phyloP scores from a whole-genome alignment of 805 yeast species.

The Wickerhamiella sergipiensis region DNA sequence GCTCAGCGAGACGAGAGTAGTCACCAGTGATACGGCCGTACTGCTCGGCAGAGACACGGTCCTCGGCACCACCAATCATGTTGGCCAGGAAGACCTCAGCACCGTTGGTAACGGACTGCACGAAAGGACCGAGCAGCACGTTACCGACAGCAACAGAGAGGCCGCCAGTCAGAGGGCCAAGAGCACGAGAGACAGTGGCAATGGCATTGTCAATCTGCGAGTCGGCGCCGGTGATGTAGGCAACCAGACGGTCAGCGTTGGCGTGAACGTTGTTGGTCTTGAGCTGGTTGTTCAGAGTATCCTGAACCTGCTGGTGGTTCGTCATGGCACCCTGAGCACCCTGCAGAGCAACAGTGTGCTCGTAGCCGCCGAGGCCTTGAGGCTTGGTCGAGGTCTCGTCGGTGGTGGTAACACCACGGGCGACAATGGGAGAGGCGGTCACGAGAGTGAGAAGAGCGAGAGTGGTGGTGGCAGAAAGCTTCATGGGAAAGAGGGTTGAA shows the following conservation, averaged over 20 bases:
- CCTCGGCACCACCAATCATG: slow-evolving; percentile 14
- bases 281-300: slow-evolving; percentile 7
- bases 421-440: not conserved
- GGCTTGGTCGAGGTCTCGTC: not conserved
- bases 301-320: slow-evolving; percentile 13
- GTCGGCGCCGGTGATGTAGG: slow-evolving; percentile 22
- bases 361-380: not conserved
- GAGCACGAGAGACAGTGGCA: slow-evolving; percentile 12
- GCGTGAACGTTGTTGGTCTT: slow-evolving; percentile 6
- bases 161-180: slow-evolving; percentile 14
- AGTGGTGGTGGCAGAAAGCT: not conserved
- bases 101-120: slow-evolving; percentile 22
- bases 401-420: not conserved
- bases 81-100: slow-evolving; percentile 20
- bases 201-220: slow-evolving; percentile 22
- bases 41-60: slow-evolving; percentile 9
- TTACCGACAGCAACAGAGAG: slow-evolving; percentile 11
- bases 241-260: slow-evolving; percentile 10
- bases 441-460: not conserved
- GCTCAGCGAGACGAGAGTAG: slow-evolving; percentile 11
- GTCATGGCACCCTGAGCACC: slow-evolving; percentile 12
- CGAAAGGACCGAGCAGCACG: slow-evolving; percentile 20
- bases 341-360: not conserved
- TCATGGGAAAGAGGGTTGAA: not conserved
- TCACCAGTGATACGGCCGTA: slow-evolving; percentile 12